These are phyloP conservation scores for Claviceps sp. DNA, from an alignment of 2,329 filamentous ascomycete genomes.

Conservation along the genomic window DNA sequence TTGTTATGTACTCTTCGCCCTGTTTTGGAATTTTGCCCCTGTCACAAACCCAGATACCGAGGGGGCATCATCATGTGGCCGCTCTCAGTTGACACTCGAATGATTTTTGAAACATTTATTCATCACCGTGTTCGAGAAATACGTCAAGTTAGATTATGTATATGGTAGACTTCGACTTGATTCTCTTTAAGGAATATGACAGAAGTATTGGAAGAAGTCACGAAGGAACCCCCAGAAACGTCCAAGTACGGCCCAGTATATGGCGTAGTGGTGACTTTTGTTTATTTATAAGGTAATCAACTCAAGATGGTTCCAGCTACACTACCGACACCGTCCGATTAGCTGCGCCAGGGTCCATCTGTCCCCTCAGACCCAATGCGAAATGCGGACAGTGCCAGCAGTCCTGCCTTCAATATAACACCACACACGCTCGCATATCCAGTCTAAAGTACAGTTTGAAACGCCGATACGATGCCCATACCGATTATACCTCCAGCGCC, in stretches of 20 bases:
- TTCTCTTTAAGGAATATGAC: too few species aligned
- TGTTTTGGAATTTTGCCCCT: too few species aligned
- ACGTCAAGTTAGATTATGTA: too few species aligned
- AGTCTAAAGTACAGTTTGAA: slow-evolving; percentile 19
- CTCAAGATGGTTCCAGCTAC: not conserved
- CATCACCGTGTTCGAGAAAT: too few species aligned
- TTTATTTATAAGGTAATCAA: not conserved
- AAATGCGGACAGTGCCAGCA: not conserved
- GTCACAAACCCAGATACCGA: too few species aligned
- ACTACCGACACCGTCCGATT: not conserved
- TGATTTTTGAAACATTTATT: too few species aligned
- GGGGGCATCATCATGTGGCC: too few species aligned
- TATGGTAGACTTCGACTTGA: too few species aligned
- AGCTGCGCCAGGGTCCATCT: not conserved
- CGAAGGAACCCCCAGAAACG: not conserved
- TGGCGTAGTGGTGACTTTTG: not conserved
- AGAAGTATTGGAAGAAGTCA: not conserved
- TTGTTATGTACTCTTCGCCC: too few species aligned
- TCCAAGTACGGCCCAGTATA: not conserved
- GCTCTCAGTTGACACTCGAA: too few species aligned
- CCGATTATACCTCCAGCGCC: slow-evolving; percentile 5
- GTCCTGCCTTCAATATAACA: not conserved
- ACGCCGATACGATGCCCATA: slow-evolving; percentile 21
- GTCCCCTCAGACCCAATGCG: not conserved
- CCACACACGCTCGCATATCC: not conserved